Percentiles rank a stretch among this genome's conserved stretches.
Evolutionary conservation across 2,329 filamentous ascomycete genomes (phyloP).

Genomic region (Aspergillus fumigatus): DNA sequence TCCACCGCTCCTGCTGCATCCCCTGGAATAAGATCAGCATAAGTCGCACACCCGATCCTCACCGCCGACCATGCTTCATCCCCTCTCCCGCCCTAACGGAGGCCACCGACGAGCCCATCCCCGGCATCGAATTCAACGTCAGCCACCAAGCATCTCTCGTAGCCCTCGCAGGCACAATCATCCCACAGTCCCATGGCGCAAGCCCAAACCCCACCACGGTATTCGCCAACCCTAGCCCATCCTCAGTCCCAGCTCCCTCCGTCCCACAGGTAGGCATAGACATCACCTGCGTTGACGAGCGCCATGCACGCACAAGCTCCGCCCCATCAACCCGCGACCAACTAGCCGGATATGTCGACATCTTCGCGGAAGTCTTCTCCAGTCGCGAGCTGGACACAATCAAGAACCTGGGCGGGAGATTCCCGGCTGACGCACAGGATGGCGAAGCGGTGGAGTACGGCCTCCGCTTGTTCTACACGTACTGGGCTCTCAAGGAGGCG

Average conservation of each 20-base stretch:
- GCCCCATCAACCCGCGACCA: constrained; percentile 46
- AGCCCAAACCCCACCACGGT: background rate
- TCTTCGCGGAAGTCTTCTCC: constrained; percentile 58
- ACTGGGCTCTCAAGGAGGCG: constrained; percentile 62
- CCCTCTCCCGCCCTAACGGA: constrained; percentile 27
- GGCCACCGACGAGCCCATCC: constrained; percentile 5
- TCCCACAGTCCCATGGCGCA: constrained; percentile 8
- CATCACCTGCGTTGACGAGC: constrained; percentile 59
- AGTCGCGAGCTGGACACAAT: constrained; percentile 52
- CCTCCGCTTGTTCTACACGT: constrained; percentile 58
- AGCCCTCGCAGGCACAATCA: constrained; percentile 50
- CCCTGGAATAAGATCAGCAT: constrained; percentile 56
- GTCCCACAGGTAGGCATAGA: constrained; percentile 53
- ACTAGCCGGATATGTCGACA: constrained; percentile 55
- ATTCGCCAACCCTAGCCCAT: constrained; percentile 4
- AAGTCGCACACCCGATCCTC: constrained; percentile 46
- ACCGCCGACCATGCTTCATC: constrained; percentile 51
- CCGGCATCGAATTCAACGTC: constrained; percentile 58
- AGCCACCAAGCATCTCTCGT: constrained; percentile 61
- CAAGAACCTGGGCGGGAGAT: constrained; percentile 36
- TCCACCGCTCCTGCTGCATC: constrained; percentile 51
- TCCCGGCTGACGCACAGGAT: constrained; percentile 9
- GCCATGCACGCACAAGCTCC: constrained; percentile 45
- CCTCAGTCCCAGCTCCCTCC: constrained; percentile 6
- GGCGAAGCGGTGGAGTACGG: constrained; percentile 49